Conservation (phyloP, 345 rosid species). For the Lumnitzera racemosa region DNA sequence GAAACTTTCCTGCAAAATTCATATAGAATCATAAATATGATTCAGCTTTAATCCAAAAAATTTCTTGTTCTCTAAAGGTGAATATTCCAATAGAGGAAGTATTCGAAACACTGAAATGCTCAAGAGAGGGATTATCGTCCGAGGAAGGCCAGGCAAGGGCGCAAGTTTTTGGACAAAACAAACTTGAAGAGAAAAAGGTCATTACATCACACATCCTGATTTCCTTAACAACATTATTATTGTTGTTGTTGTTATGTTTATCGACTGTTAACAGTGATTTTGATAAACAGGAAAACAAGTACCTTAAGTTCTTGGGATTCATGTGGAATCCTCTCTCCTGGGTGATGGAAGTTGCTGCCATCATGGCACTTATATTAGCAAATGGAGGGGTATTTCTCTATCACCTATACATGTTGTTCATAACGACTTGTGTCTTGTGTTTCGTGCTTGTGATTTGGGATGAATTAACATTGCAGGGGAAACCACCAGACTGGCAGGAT, state of each 20-base stretch:
- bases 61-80: slow-evolving; percentile 34
- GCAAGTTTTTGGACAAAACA: slow-evolving; percentile 75
- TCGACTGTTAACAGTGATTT: neutral
- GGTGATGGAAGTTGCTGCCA: slow-evolving; percentile 88
- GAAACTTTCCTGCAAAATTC: too few species aligned
- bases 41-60: too few species aligned
- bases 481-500: slow-evolving; percentile 92
- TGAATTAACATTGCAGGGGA: slow-evolving; percentile 37
- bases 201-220: neutral
- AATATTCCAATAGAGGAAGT: slow-evolving; percentile 82
- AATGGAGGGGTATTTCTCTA: slow-evolving; percentile 55
- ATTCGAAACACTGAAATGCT: slow-evolving; percentile 71
- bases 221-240: neutral
- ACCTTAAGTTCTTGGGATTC: slow-evolving; percentile 72
- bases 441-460: too few species aligned
- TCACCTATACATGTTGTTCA: neutral
- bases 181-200: slow-evolving; percentile 84
- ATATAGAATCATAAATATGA: too few species aligned
- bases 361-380: slow-evolving; percentile 76
- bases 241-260: neutral
- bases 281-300: slow-evolving; percentile 48
- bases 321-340: slow-evolving; percentile 96
- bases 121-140: slow-evolving; percentile 53
- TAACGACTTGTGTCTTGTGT: too few species aligned
- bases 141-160: slow-evolving; percentile 80